Conservation (phyloP, 1,284 basidiomycete genomes). For the Irpex rosettiformis region DNA sequence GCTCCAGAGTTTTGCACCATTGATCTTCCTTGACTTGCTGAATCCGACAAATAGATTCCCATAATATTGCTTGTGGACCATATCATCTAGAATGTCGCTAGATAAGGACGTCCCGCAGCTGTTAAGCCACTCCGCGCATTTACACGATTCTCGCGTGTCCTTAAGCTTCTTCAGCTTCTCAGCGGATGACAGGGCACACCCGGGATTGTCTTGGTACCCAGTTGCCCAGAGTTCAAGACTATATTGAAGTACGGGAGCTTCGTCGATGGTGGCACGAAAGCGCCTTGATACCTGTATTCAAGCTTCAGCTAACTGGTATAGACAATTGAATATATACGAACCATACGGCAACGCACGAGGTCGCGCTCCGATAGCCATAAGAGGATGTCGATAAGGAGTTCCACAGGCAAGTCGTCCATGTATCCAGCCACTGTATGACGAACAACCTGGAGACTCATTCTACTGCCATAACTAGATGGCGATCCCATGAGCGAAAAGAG, state of each 20-base stretch:
- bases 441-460: no score
- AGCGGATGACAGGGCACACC: not conserved
- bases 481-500: no score
- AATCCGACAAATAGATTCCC: not conserved
- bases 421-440: no score
- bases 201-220: not conserved
- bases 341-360: not conserved
- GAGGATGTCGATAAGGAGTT: not conserved
- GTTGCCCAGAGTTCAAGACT: not conserved
- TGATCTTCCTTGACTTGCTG: not conserved
- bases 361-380: not conserved
- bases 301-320: not conserved
- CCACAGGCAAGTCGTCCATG: no score
- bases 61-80: not conserved
- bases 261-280: not conserved
- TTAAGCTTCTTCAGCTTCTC: not conserved
- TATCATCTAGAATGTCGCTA: not conserved
- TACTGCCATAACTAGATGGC: no score
- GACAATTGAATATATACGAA: not conserved
- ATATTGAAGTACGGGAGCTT: not conserved
- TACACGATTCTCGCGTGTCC: not conserved
- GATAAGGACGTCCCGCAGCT: not conserved
- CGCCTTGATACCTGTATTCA: not conserved
- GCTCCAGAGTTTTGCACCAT: not conserved
- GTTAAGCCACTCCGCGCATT: not conserved